phyloP scores from a whole-genome alignment of 768 basidiomycete genomes.

The Tremella fuciformis region DNA sequence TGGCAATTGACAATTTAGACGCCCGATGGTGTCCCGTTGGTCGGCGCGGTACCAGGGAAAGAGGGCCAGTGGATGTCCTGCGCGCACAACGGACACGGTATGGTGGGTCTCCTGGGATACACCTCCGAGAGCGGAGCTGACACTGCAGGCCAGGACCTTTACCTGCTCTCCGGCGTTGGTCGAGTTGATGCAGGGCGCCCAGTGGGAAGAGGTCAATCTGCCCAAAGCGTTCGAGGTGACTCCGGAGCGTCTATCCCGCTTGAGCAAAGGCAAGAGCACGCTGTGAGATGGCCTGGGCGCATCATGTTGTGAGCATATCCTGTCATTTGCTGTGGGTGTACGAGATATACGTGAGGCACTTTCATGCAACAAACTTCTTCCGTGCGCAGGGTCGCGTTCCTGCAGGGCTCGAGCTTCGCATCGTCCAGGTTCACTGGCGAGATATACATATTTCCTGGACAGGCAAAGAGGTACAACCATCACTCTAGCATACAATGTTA shows the following conservation, averaged over 20 bases:
- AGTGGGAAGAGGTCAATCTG: conserved; percentile 44
- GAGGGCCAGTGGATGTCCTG: conserved; percentile 47
- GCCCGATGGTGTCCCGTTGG: conserved; percentile 39
- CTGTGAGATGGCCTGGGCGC: no score
- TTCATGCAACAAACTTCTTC: no score
- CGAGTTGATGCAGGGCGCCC: conserved; percentile 38
- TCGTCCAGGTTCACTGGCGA: no score
- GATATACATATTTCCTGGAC: no score
- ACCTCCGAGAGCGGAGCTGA: not conserved
- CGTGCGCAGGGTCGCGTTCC: no score
- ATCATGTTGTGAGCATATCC: no score
- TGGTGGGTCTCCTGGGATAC: conserved; percentile 12
- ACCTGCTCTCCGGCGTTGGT: conserved; percentile 43
- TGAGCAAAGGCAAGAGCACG: not conserved
- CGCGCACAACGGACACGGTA: conserved; percentile 49
- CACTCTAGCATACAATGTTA: no score
- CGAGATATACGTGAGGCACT: no score
- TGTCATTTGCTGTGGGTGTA: no score
- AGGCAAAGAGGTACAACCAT: no score
- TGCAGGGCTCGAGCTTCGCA: no score
- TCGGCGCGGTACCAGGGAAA: conserved; percentile 48
- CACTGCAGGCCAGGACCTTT: conserved; percentile 33
- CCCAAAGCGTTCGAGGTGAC: conserved; percentile 50
- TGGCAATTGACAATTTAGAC: conserved; percentile 14
- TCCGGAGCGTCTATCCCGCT: conserved; percentile 28